These are phyloP conservation scores for Citrullus amarus DNA, from an alignment of 306 rosid genomes.

Conservation along the genomic window DNA sequence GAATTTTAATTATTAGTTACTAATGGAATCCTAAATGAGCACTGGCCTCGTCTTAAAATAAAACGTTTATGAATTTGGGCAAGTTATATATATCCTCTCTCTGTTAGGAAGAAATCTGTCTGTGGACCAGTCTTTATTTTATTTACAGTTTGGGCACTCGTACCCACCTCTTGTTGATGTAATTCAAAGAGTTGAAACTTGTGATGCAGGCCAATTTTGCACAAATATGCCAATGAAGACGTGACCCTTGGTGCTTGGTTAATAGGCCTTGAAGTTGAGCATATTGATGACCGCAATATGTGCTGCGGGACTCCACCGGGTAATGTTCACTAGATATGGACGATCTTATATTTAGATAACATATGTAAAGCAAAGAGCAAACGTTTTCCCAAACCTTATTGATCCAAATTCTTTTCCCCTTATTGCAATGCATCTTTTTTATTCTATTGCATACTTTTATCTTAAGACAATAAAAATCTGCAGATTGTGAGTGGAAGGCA, in stretches of 20 bases:
- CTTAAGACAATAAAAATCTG: neutral
- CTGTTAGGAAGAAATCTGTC: neutral
- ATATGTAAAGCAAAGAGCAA: neutral
- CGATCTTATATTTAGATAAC: neutral
- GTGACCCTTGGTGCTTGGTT: slow-evolving; percentile 98
- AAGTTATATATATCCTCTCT: neutral
- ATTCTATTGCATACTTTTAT: neutral
- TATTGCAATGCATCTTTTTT: neutral
- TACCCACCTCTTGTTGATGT: neutral
- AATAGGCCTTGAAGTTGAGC: slow-evolving; percentile 95
- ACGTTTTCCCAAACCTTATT: neutral
- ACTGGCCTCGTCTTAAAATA: neutral
- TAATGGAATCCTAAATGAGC: neutral
- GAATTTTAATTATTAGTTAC: neutral
- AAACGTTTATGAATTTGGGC: neutral
- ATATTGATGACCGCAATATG: slow-evolving; percentile 91
- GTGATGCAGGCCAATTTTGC: slow-evolving; percentile 71
- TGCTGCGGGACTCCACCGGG: slow-evolving; percentile 99
- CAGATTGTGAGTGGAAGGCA: slow-evolving; percentile 99
- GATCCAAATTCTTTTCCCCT: neutral
- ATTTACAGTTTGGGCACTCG: neutral
- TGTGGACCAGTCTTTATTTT: neutral
- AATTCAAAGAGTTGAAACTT: slow-evolving; percentile 8
- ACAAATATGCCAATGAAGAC: slow-evolving; percentile 95
- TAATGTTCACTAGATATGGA: slow-evolving; percentile 14